phyloP scores from a whole-genome alignment of 805 yeast species.

The Ogataea zsoltii region DNA sequence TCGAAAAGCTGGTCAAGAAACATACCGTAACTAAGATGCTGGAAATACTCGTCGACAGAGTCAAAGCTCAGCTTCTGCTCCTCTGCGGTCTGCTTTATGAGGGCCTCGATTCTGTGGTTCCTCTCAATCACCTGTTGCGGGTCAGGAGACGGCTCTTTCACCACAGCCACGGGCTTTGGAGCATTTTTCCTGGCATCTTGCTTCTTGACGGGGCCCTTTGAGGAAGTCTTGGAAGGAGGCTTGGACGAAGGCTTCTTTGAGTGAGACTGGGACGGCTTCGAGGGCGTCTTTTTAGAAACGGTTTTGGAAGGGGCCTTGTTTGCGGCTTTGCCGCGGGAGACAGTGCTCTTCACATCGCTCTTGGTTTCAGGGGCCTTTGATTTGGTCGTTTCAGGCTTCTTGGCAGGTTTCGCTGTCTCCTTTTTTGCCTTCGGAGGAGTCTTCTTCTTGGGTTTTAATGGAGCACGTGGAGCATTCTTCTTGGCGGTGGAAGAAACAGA shows the following conservation, averaged over 20 bases:
- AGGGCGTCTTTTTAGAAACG: not conserved
- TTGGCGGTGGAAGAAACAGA: no score
- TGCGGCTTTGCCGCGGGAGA: no score
- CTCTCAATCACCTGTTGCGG: not conserved
- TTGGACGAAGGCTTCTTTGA: not conserved
- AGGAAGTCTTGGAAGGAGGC: not conserved
- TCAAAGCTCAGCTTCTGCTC: constrained; percentile 39
- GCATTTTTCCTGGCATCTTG: not conserved
- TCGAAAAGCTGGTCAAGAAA: constrained; percentile 62
- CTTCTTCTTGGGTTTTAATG: no score
- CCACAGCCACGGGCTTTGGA: not conserved
- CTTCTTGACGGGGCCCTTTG: not conserved
- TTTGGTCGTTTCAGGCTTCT: no score
- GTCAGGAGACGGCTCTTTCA: not conserved
- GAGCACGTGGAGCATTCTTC: no score
- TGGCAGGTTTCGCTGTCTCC: no score
- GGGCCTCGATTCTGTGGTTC: constrained; percentile 13
- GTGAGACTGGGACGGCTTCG: no score
- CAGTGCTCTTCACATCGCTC: no score
- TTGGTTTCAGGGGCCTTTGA: no score
- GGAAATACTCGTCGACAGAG: constrained; percentile 51
- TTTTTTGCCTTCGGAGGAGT: no score
- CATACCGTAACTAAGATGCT: constrained; percentile 60
- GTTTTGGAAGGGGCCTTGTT: not conserved
- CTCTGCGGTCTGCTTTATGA: constrained; percentile 20